phyloP scores from a whole-genome alignment of 2,329 filamentous ascomycete species.

The Sporothrix pallida region DNA sequence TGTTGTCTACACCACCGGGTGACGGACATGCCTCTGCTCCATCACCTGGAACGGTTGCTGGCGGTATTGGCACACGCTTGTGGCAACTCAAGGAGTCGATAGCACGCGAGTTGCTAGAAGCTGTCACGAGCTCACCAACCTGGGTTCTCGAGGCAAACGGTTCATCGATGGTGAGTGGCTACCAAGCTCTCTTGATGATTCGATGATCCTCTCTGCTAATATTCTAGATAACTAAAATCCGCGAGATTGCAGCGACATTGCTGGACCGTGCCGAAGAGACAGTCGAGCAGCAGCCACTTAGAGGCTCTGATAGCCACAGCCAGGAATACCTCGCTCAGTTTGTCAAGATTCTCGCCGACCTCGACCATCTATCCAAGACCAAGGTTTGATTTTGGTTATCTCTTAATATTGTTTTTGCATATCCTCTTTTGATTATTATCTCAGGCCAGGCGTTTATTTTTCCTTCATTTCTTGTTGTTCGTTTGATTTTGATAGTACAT shows the following conservation, averaged over 20 bases:
- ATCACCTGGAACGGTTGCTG: constrained; percentile 31
- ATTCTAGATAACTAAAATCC: constrained; percentile 37
- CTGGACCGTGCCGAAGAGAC: constrained; percentile 35
- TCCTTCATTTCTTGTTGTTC: neutral
- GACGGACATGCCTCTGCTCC: constrained; percentile 18
- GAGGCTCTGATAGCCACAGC: constrained; percentile 19
- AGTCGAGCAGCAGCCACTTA: neutral
- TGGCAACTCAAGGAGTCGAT: constrained; percentile 27
- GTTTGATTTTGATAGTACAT: neutral
- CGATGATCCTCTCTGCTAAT: neutral
- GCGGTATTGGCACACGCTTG: constrained; percentile 18
- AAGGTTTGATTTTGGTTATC: neutral
- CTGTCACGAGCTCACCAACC: constrained; percentile 33
- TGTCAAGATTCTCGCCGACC: constrained; percentile 32
- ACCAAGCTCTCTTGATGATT: neutral
- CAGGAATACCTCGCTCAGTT: constrained; percentile 31
- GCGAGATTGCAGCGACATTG: constrained; percentile 41
- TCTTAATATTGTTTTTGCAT: neutral
- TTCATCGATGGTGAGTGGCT: constrained; percentile 36
- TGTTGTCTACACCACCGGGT: neutral
- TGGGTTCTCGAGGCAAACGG: constrained; percentile 39
- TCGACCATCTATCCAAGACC: constrained; percentile 24
- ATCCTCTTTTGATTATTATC: neutral
- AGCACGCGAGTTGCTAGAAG: constrained; percentile 28
- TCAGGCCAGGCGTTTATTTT: too few relatives aligned